Conservation (phyloP, 2,329 filamentous ascomycete species). For the Claviceps arundinis region DNA sequence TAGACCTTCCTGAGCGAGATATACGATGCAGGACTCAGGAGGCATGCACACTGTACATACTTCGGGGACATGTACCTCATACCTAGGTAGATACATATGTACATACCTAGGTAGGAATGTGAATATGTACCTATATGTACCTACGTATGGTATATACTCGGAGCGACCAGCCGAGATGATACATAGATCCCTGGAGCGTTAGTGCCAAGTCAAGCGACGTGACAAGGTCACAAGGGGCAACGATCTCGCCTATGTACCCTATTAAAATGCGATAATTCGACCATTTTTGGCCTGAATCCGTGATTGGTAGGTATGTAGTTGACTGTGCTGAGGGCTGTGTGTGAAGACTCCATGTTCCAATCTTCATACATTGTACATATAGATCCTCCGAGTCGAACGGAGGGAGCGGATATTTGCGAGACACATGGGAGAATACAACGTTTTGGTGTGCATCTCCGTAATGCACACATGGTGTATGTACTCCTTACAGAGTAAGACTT, state of each 20-base stretch:
- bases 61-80: neutral
- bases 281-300: neutral
- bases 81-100: neutral
- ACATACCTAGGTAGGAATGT: neutral
- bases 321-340: neutral
- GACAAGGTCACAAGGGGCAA: neutral
- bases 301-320: neutral
- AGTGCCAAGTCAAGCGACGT: neutral
- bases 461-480: no score
- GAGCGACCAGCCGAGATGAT: neutral
- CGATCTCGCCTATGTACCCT: neutral
- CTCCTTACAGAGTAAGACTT: no score
- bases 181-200: neutral
- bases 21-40: no score
- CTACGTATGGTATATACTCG: neutral
- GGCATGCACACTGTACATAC: no score
- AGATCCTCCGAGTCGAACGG: no score
- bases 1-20: no score
- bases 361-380: neutral
- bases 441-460: no score
- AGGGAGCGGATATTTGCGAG: no score
- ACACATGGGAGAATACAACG: no score
- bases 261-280: neutral
- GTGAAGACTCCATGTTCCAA: neutral
- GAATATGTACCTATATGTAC: neutral